Base-by-base conservation (phyloP, 495 filamentous ascomycete genomes). In the Aspergillus taichungensis region DNA sequence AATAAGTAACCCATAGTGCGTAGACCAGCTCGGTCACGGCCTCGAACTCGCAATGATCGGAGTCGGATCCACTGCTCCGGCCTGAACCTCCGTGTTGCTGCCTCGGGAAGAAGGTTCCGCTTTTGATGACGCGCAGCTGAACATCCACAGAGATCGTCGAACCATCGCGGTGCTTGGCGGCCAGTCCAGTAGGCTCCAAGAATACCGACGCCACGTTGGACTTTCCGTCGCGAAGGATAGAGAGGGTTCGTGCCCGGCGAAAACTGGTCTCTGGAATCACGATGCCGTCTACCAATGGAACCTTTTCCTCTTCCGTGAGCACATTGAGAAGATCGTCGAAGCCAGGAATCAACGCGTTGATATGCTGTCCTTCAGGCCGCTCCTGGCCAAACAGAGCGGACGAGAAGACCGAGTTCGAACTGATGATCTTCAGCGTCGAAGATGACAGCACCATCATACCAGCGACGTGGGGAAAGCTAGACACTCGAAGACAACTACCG, bases 1-100 rank as follows among this genome's bases (percentile, higher is more conserved):
- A 97, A 60, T 97, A 98, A 4, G 90, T 97, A 38, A 98, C 82
- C 92, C 92, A 98, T 14, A 98, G 67, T 12, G 92, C 92, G 67
- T 89, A 97, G 5, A 97, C 90, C 31, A 95, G 72, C 55, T 95
- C 88, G 1, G 84, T 78, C 33, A 80, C 68, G 6, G 72, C 67
- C 11, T 69, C 54, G 2, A 60, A 64, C 11, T 71, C 65, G 42
- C 63, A 58, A 27, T 68, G 64, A 30, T 70, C 68, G 28, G 61
- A 56, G 31, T 61, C 64, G 10, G 63, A 57, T 31, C 55, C 62
- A 11, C 44, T 52, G 33, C 54, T 45, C n/a, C 51, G 42, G 13
- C 67, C 67, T 6, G 47, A 28, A 24, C 53, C 61, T 44, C 72
- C 68, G 33, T 64, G 63, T 36, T 63, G 66, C 29, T 66, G 66